A percentile compares a stretch with the other conserved stretches of the same genome.
Evolutionary conservation across 2,329 filamentous ascomycete species (phyloP).

Genomic region (Fusarium virguliforme): DNA sequence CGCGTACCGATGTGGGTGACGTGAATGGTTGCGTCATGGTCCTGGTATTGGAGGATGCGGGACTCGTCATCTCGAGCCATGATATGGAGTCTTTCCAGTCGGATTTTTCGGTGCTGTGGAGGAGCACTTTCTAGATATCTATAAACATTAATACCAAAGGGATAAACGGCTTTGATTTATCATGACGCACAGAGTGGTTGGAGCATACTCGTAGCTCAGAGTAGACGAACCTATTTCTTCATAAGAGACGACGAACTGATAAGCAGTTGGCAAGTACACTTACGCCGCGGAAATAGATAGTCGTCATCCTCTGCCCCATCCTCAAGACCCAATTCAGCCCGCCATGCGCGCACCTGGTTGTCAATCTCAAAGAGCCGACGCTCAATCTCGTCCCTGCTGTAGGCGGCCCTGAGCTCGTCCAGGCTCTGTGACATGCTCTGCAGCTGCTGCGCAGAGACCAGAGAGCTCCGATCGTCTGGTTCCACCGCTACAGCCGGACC

Average conservation of each 20-base stretch:
- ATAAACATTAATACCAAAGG: neutral
- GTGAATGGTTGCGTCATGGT: slow-evolving; percentile 20
- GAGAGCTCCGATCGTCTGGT: neutral
- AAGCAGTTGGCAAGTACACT: neutral
- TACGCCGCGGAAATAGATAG: neutral
- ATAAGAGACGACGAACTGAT: no score
- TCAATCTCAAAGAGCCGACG: slow-evolving; percentile 13
- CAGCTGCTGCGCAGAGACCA: slow-evolving; percentile 2
- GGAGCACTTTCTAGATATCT: slow-evolving; percentile 16
- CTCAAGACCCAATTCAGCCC: slow-evolving; percentile 3
- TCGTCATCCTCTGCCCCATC: slow-evolving; percentile 5
- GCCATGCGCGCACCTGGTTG: slow-evolving; percentile 9
- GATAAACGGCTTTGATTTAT: neutral
- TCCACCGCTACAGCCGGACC: neutral
- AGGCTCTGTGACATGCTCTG: slow-evolving; percentile 13
- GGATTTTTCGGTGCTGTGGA: slow-evolving; percentile 1
- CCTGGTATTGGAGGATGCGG: slow-evolving; percentile 31
- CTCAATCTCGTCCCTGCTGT: slow-evolving; percentile 6
- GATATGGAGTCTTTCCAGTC: slow-evolving; percentile 24
- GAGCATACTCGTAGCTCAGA: slow-evolving; percentile 9
- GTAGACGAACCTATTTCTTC: slow-evolving; percentile 1
- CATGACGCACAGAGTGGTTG: slow-evolving; percentile 14
- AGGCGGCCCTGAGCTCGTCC: slow-evolving; percentile 11
- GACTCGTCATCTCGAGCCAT: slow-evolving; percentile 33
- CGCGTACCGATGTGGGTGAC: slow-evolving; percentile 22